A percentile compares a stretch with the other conserved stretches of the same genome.
These are phyloP conservation scores for Colletotrichum abscissum DNA, from an alignment of 2,329 filamentous ascomycete genomes.

Conservation along the genomic window DNA sequence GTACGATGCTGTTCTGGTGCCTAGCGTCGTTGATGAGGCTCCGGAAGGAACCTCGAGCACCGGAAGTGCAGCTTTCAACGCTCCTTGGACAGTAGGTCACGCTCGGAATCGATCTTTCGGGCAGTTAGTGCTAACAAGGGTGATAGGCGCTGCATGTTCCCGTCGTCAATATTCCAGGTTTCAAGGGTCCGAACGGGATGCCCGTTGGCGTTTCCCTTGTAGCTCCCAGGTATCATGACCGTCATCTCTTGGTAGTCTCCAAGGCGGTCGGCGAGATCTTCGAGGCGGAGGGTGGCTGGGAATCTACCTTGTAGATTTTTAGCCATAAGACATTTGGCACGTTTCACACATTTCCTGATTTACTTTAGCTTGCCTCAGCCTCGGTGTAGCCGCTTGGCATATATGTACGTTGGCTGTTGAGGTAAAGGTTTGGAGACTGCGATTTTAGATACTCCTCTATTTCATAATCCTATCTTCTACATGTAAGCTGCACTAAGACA, in stretches of 20 bases:
- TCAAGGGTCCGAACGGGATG: conserved; percentile 62
- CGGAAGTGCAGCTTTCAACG: conserved; percentile 64
- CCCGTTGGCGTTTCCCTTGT: conserved; percentile 70
- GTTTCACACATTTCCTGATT: too few relatives aligned
- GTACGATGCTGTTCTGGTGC: conserved; percentile 67
- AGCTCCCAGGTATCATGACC: conserved; percentile 58
- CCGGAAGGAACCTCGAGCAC: conserved; percentile 63
- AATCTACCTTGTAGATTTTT: conserved; percentile 29
- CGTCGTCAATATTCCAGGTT: conserved; percentile 73
- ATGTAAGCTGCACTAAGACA: too few relatives aligned
- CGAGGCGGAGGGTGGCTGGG: conserved; percentile 47
- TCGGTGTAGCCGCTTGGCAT: too few relatives aligned
- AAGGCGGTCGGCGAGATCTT: conserved; percentile 51
- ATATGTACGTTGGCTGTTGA: too few relatives aligned
- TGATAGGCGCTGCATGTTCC: conserved; percentile 67
- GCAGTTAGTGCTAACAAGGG: too few relatives aligned
- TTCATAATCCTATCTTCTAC: too few relatives aligned
- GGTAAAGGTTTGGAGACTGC: too few relatives aligned
- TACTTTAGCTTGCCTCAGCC: too few relatives aligned
- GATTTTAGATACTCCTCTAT: too few relatives aligned
- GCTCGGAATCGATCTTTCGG: too few relatives aligned
- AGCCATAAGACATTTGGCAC: too few relatives aligned
- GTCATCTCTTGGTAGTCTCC: conserved; percentile 55
- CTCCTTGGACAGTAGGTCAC: conserved; percentile 65
- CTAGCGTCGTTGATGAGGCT: conserved; percentile 68